These are phyloP conservation scores for Beauveria sp. DNA, from an alignment of 2,329 filamentous ascomycete species.

Conservation along the genomic window DNA sequence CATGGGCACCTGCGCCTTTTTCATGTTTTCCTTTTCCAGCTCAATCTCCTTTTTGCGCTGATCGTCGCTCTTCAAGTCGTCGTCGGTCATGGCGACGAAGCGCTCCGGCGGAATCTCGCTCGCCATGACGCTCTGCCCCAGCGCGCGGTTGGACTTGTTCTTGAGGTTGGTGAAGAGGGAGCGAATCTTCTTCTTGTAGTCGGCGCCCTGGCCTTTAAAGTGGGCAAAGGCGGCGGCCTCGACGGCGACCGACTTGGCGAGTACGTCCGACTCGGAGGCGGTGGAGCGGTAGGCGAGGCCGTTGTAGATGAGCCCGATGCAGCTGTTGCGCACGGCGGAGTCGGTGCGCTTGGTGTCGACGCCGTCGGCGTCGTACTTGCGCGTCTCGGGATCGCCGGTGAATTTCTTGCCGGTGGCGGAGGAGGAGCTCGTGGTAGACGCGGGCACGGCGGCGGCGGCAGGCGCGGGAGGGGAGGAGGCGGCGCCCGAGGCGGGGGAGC, in stretches of 20 bases:
- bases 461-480: conserved; percentile 46
- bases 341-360: conserved; percentile 71
- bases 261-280: conserved; percentile 62
- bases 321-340: conserved; percentile 68
- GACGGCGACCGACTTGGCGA: conserved; percentile 71
- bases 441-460: not conserved
- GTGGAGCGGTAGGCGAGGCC: conserved; percentile 67
- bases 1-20: conserved; percentile 90
- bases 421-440: not conserved
- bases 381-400: conserved; percentile 65
- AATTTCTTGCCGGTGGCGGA: conserved; percentile 35
- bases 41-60: conserved; percentile 68
- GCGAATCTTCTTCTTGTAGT: conserved; percentile 83
- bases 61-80: conserved; percentile 85
- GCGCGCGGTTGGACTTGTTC: conserved; percentile 74
- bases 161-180: conserved; percentile 94
- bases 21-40: conserved; percentile 89
- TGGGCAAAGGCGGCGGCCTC: conserved; percentile 68
- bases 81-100: conserved; percentile 81
- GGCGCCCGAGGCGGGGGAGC: conserved; percentile 34
- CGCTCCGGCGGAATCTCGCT: conserved; percentile 63
- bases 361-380: conserved; percentile 74
- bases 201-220: conserved; percentile 61
- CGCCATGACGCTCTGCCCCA: conserved; percentile 67
- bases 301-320: conserved; percentile 88